Evolutionary conservation across 306 rosid species (phyloP).

Genomic region (Cyclanthera cordifolia): DNA sequence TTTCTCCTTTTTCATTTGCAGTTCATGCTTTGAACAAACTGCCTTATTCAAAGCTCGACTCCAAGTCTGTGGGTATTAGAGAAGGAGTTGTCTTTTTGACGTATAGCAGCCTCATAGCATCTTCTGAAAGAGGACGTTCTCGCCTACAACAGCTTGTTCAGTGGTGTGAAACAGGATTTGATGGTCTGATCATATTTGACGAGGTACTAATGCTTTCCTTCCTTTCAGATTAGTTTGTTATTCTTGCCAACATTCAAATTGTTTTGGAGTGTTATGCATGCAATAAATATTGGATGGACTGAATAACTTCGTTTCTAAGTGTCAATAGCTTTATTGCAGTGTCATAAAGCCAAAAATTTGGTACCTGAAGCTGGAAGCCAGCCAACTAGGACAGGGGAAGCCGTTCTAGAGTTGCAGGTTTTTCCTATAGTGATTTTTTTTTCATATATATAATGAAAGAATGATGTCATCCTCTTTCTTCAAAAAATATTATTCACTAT

Average conservation of each 20-base stretch:
- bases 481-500: background rate
- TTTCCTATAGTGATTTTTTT: conserved; percentile 16
- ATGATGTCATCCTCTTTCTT: background rate
- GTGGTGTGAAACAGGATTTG: conserved; percentile 84
- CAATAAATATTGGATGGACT: conserved; percentile 20
- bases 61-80: conserved; percentile 76
- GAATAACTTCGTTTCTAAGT: conserved; percentile 38
- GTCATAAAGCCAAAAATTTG: conserved; percentile 98
- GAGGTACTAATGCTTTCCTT: conserved; percentile 38
- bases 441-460: background rate
- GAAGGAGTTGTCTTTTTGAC: conserved; percentile 94
- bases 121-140: conserved; percentile 92
- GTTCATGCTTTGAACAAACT: conserved; percentile 98
- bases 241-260: conserved; percentile 1
- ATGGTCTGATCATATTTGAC: conserved; percentile 78
- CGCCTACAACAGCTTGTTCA: conserved; percentile 89
- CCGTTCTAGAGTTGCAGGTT: conserved; percentile 94
- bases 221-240: background rate
- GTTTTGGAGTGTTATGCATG: background rate
- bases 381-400: conserved; percentile 99
- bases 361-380: conserved; percentile 98
- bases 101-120: conserved; percentile 92
- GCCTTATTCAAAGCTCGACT: conserved; percentile 98
- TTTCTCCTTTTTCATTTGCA: conserved; percentile 28
- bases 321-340: conserved; percentile 58